Conservation (phyloP, 2,329 filamentous ascomycete genomes). For the Sporothrix protearum region DNA sequence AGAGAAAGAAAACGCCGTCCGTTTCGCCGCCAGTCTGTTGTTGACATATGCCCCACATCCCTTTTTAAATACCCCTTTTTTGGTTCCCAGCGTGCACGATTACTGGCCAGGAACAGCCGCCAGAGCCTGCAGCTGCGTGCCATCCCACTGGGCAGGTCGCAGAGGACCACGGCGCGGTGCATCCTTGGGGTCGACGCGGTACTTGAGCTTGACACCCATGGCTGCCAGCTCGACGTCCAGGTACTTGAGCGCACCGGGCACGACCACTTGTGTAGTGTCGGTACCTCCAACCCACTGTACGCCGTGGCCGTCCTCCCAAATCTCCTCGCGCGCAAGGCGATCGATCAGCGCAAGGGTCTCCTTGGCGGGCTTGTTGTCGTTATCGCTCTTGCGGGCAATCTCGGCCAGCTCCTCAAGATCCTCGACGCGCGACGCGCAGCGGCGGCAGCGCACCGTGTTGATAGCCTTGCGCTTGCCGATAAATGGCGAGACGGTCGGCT, state of each 20-base stretch:
- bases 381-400: constrained; percentile 51
- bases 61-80: background rate
- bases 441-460: constrained; percentile 71
- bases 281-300: constrained; percentile 82
- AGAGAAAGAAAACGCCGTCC: constrained; percentile 11
- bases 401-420: constrained; percentile 56
- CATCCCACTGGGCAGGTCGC: constrained; percentile 35
- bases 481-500: constrained; percentile 69
- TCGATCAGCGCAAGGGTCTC: constrained; percentile 14
- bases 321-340: constrained; percentile 42
- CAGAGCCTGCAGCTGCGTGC: constrained; percentile 18
- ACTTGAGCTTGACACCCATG: constrained; percentile 95
- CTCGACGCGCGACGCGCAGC: constrained; percentile 64
- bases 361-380: constrained; percentile 38
- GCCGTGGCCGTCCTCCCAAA: constrained; percentile 91
- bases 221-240: constrained; percentile 92
- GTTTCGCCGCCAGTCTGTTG: constrained; percentile 11
- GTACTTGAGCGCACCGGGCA: constrained; percentile 88
- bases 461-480: constrained; percentile 62
- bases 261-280: constrained; percentile 84
- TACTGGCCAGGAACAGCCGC: constrained; percentile 7
- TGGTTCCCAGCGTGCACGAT: background rate
- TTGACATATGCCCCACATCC: background rate
- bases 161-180: constrained; percentile 53
- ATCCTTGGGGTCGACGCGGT: constrained; percentile 64